Percentiles rank a stretch among this genome's conserved stretches.
Conservation (phyloP, 140 eudicot species). For the Cichorium intybus region DNA sequence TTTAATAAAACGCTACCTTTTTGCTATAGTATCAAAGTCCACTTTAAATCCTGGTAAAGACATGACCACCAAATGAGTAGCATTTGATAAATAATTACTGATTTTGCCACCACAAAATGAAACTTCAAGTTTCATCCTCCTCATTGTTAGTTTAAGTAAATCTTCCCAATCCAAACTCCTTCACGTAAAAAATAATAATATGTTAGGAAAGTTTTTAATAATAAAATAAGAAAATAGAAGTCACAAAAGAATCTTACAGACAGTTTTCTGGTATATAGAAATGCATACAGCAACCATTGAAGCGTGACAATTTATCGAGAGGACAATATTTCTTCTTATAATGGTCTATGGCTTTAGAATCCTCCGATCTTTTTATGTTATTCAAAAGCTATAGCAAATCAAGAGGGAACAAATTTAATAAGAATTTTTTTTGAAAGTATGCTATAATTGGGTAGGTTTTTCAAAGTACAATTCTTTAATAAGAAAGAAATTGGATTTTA, state of each 20-base stretch:
- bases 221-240: neutral
- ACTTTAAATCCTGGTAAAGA: slow-evolving; percentile 39
- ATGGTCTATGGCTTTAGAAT: slow-evolving; percentile 51
- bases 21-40: slow-evolving; percentile 40
- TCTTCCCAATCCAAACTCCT: slow-evolving; percentile 54
- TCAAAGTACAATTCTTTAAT: no score
- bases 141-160: slow-evolving; percentile 56
- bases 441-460: neutral
- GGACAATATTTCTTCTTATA: slow-evolving; percentile 86
- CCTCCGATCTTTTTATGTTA: slow-evolving; percentile 48
- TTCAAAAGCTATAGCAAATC: slow-evolving; percentile 49
- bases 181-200: slow-evolving; percentile 5
- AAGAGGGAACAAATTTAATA: neutral
- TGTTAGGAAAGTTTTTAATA: neutral
- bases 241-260: slow-evolving; percentile 33
- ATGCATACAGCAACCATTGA: slow-evolving; percentile 74
- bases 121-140: slow-evolving; percentile 80
- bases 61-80: slow-evolving; percentile 74
- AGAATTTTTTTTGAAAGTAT: no score
- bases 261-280: slow-evolving; percentile 49
- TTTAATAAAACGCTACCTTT: slow-evolving; percentile 50
- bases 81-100: slow-evolving; percentile 40
- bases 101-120: slow-evolving; percentile 73
- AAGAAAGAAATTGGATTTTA: no score
- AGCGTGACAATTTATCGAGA: slow-evolving; percentile 69